Evolutionary conservation across 1,284 basidiomycete genomes (phyloP).

Genomic region (Tylopilus sp.): DNA sequence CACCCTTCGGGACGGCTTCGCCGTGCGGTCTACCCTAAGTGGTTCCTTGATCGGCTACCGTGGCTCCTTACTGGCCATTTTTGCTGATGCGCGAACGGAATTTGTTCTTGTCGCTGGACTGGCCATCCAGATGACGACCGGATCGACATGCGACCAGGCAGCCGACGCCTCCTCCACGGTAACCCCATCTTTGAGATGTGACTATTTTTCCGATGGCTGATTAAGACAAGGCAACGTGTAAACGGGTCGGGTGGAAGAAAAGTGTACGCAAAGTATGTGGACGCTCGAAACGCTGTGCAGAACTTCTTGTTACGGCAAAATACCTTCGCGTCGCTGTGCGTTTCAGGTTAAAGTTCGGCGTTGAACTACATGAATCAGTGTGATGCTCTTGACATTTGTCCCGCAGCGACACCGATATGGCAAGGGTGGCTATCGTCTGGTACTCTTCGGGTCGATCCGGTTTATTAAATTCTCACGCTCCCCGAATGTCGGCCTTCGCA

Average conservation of each 20-base stretch:
- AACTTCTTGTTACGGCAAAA: background rate
- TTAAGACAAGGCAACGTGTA: background rate
- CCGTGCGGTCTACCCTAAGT: too few species aligned
- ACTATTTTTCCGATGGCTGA: background rate
- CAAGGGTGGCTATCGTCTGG: too few species aligned
- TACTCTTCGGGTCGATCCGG: background rate
- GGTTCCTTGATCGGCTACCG: too few species aligned
- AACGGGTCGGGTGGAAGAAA: background rate
- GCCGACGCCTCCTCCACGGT: background rate
- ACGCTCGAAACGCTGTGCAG: background rate
- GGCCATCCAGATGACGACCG: background rate
- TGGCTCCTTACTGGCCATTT: too few species aligned
- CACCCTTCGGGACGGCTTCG: too few species aligned
- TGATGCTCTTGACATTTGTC: background rate
- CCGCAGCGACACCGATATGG: too few species aligned
- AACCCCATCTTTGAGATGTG: too few species aligned
- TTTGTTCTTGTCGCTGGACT: background rate
- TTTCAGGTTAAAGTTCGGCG: conserved; percentile 1
- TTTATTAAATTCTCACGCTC: background rate
- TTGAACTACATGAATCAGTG: background rate
- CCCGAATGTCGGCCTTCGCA: conserved; percentile 3
- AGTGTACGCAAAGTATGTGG: background rate
- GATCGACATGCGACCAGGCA: background rate
- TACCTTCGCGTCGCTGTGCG: background rate
- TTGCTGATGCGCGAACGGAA: too few species aligned